phyloP scores from a whole-genome alignment of 495 filamentous ascomycete genomes.

The Penicillium desertorum region DNA sequence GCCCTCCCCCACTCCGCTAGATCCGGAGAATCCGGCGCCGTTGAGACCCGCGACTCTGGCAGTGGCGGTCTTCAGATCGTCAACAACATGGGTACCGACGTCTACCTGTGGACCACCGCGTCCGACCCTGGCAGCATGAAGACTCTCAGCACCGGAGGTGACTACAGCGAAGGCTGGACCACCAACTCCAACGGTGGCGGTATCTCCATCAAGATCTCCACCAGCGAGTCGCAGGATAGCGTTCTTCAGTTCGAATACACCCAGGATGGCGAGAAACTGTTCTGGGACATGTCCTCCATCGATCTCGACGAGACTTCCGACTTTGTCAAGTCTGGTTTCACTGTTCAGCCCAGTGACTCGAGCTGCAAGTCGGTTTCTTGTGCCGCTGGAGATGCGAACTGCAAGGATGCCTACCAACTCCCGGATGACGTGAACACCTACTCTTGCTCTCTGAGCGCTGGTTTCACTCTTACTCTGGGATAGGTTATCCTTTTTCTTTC shows the following conservation, averaged over 20 bases:
- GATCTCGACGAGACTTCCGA: constrained; percentile 24
- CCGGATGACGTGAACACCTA: constrained; percentile 37
- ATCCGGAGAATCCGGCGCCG: constrained; percentile 11
- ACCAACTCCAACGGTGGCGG: constrained; percentile 46
- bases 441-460: constrained; percentile 26
- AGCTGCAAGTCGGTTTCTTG: constrained; percentile 31
- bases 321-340: constrained; percentile 26
- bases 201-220: constrained; percentile 50
- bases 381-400: constrained; percentile 28
- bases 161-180: constrained; percentile 37
- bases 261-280: constrained; percentile 23
- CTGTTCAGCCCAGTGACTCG: constrained; percentile 22
- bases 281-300: constrained; percentile 41
- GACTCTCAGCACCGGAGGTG: constrained; percentile 38
- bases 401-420: constrained; percentile 34
- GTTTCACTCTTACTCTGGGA: constrained; percentile 33
- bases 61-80: constrained; percentile 33
- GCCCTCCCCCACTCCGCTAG: constrained; percentile 21
- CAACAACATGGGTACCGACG: constrained; percentile 37
- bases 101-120: constrained; percentile 48
- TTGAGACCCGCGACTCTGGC: constrained; percentile 16
- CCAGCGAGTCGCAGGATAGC: constrained; percentile 29
- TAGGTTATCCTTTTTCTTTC: constrained; percentile 9
- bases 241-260: constrained; percentile 46
- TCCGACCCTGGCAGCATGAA: constrained; percentile 38